A percentile compares a stretch with the other conserved stretches of the same genome.
These are phyloP conservation scores for Scopulariopsis brevicaulis DNA, from an alignment of 2,329 filamentous ascomycete species.

Conservation along the genomic window DNA sequence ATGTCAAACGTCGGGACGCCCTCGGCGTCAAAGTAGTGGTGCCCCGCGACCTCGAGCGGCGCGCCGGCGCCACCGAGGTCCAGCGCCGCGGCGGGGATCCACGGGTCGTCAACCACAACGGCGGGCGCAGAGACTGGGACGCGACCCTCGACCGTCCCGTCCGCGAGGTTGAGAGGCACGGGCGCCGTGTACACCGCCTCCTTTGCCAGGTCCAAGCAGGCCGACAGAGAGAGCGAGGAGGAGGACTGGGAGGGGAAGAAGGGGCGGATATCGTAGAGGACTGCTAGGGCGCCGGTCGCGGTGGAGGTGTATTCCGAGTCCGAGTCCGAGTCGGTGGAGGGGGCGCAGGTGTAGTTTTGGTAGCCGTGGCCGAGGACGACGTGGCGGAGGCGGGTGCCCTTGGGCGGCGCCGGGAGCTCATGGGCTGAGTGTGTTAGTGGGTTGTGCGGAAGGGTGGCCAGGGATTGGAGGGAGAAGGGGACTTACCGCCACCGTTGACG, in stretches of 20 bases:
- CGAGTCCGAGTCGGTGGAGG: conserved; percentile 11
- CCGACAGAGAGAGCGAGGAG: conserved; percentile 21
- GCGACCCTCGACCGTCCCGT: conserved; percentile 11
- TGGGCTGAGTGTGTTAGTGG: conserved; percentile 6
- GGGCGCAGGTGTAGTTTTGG: conserved; percentile 56
- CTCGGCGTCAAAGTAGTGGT: conserved; percentile 53
- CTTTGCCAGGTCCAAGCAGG: conserved; percentile 27
- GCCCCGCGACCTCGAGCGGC: conserved; percentile 37
- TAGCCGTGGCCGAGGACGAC: conserved; percentile 53
- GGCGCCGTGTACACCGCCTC: conserved; percentile 25
- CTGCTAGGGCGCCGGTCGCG: conserved; percentile 44
- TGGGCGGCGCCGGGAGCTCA: conserved; percentile 31
- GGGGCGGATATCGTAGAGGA: conserved; percentile 43
- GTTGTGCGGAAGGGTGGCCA: neutral
- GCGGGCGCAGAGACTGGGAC: conserved; percentile 20
- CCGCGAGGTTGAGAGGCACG: conserved; percentile 35
- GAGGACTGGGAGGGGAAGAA: conserved; percentile 34
- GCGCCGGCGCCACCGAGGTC: conserved; percentile 17
- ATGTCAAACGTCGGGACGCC: conserved; percentile 51
- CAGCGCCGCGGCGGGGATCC: conserved; percentile 27
- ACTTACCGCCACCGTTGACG: conserved; percentile 24
- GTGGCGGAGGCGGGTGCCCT: conserved; percentile 31
- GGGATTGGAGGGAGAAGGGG: neutral
- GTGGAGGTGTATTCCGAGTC: conserved; percentile 15
- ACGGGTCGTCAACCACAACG: conserved; percentile 32